Conservation (phyloP, 2,329 filamentous ascomycete species). For the Ophiostoma triangulosporum region DNA sequence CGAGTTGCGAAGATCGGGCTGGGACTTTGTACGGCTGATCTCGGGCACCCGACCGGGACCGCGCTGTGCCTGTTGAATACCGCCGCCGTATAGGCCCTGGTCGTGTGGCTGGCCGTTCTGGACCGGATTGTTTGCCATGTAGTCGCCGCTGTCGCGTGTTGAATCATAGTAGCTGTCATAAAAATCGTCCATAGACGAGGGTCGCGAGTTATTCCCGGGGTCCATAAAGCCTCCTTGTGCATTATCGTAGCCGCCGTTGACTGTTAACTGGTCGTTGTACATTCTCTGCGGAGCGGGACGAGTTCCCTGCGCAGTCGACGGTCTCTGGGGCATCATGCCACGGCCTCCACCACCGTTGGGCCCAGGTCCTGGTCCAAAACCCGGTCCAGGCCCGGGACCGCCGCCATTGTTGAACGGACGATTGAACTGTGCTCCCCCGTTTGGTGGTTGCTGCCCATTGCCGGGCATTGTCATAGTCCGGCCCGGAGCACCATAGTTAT, state of each 20-base stretch:
- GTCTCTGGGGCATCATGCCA: constrained; percentile 29
- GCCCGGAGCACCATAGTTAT: constrained; percentile 34
- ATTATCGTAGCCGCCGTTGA: constrained; percentile 5
- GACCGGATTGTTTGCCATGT: constrained; percentile 18
- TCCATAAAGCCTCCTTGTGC: not conserved
- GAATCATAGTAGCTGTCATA: constrained; percentile 42
- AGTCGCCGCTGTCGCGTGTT: constrained; percentile 16
- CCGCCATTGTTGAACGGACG: constrained; percentile 28
- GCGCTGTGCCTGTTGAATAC: constrained; percentile 25
- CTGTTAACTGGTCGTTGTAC: constrained; percentile 20
- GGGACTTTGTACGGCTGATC: constrained; percentile 49
- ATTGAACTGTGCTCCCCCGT: constrained; percentile 21
- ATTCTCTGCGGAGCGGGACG: constrained; percentile 38
- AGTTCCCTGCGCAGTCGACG: constrained; percentile 40
- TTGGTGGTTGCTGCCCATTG: constrained; percentile 19
- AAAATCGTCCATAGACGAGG: constrained; percentile 33
- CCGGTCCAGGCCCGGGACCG: constrained; percentile 1
- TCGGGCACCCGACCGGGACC: constrained; percentile 38
- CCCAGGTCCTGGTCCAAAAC: not conserved
- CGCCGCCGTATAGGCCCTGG: constrained; percentile 26
- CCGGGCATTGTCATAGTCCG: constrained; percentile 50
- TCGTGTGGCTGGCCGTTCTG: constrained; percentile 27
- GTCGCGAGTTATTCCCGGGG: constrained; percentile 20
- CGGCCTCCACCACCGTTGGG: constrained; percentile 19
- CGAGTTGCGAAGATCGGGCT: constrained; percentile 49